Evolutionary conservation across 2,329 filamentous ascomycete genomes (phyloP).

Genomic region (Aureobasidium vineae): DNA sequence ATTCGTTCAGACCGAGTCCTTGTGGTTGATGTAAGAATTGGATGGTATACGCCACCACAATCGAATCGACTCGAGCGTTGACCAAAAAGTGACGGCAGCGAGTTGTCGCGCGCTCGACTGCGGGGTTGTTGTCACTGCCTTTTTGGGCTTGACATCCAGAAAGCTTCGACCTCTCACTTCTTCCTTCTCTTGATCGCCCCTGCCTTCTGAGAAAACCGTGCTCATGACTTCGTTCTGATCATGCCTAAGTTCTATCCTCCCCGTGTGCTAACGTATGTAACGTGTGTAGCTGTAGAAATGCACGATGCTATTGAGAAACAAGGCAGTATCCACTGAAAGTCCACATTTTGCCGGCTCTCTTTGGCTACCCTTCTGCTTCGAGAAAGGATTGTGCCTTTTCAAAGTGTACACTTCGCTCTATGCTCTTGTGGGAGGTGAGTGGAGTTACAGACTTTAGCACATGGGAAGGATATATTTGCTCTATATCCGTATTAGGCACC

Average conservation of each 20-base stretch:
- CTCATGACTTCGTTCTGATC: neutral
- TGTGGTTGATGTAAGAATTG: neutral
- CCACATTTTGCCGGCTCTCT: no score
- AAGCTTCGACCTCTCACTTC: neutral
- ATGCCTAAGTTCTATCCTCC: neutral
- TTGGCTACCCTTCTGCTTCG: no score
- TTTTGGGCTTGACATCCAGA: neutral
- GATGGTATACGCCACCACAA: neutral
- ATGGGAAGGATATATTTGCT: neutral
- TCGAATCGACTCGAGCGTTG: neutral
- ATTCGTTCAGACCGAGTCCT: neutral
- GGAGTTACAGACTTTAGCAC: no score
- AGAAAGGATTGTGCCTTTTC: no score
- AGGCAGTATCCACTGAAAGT: no score
- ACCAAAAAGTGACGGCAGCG: constrained; percentile 12
- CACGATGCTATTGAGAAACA: no score
- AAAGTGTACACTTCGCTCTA: no score
- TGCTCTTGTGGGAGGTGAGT: no score
- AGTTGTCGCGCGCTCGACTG: neutral
- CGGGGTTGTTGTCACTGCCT: constrained; percentile 10
- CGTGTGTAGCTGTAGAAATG: no score
- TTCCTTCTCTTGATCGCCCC: neutral
- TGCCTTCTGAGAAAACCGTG: neutral
- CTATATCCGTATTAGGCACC: neutral
- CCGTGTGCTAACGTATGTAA: no score